These are phyloP conservation scores for Rossbeevera mucosa DNA, from an alignment of 768 basidiomycete genomes.

Conservation along the genomic window DNA sequence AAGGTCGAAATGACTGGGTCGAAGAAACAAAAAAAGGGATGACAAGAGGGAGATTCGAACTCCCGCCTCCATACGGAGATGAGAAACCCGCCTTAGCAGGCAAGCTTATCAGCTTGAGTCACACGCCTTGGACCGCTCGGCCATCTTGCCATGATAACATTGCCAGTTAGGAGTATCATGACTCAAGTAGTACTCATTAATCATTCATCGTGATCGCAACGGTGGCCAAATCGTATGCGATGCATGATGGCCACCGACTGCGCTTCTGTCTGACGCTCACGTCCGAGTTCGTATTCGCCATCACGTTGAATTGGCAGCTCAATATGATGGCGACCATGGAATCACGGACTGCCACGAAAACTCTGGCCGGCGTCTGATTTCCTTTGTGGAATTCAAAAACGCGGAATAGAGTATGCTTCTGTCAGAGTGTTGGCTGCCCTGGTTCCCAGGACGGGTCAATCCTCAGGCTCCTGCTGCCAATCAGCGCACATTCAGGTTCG, in stretches of 20 bases:
- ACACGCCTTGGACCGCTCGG: constrained; percentile 63
- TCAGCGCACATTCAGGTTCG: not conserved
- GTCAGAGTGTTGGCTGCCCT: not conserved
- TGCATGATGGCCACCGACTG: too few species aligned
- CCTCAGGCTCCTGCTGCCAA: too few species aligned
- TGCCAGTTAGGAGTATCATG: not conserved
- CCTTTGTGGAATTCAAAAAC: not conserved
- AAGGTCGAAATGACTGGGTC: not conserved
- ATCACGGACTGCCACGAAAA: too few species aligned
- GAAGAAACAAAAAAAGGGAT: constrained; percentile 6
- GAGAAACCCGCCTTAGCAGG: constrained; percentile 28
- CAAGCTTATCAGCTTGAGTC: constrained; percentile 45
- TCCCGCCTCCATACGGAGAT: constrained; percentile 32
- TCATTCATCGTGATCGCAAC: not conserved
- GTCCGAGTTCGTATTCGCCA: not conserved
- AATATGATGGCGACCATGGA: not conserved
- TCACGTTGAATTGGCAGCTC: not conserved
- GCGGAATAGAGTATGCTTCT: not conserved
- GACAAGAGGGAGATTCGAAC: constrained; percentile 35
- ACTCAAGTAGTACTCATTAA: too few species aligned
- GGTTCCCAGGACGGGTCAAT: not conserved
- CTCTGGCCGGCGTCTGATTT: too few species aligned
- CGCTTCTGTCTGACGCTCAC: not conserved
- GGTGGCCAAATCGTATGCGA: too few species aligned
- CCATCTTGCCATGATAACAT: constrained; percentile 42